These are phyloP conservation scores for Tolypocladium paradoxum DNA, from an alignment of 2,329 filamentous ascomycete genomes.

Conservation along the genomic window DNA sequence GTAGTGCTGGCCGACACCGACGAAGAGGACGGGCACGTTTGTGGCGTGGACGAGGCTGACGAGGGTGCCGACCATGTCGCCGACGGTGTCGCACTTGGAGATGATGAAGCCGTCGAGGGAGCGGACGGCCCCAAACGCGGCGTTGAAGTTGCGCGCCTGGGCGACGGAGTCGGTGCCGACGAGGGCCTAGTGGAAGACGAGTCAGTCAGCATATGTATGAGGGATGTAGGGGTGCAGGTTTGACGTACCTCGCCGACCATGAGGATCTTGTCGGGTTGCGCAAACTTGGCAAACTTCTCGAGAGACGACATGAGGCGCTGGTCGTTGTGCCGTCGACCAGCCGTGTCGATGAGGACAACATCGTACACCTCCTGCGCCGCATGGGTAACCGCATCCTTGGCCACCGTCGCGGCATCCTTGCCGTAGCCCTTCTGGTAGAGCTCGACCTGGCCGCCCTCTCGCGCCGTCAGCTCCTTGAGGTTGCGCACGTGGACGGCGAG, in stretches of 20 bases:
- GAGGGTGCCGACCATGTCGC: constrained; percentile 94
- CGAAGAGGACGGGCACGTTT: constrained; percentile 87
- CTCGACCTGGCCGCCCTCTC: constrained; percentile 78
- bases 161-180: constrained; percentile 93
- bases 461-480: constrained; percentile 73
- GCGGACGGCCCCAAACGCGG: constrained; percentile 71
- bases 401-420: constrained; percentile 92
- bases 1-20: constrained; percentile 64
- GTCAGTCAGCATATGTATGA: constrained; percentile 2
- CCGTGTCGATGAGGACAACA: constrained; percentile 94
- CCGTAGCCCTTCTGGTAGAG: constrained; percentile 96
- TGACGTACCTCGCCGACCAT: constrained; percentile 62
- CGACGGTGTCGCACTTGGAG: constrained; percentile 95
- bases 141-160: constrained; percentile 93
- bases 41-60: constrained; percentile 98
- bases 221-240: not conserved
- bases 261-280: constrained; percentile 93
- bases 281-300: constrained; percentile 95
- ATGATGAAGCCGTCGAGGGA: constrained; percentile 95
- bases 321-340: constrained; percentile 90
- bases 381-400: constrained; percentile 81
- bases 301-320: constrained; percentile 90
- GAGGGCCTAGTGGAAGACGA: constrained; percentile 45
- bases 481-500: constrained; percentile 92
- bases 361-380: constrained; percentile 70